Evolutionary conservation across 2,329 filamentous ascomycete genomes (phyloP).

Genomic region (Penicillium sp.): DNA sequence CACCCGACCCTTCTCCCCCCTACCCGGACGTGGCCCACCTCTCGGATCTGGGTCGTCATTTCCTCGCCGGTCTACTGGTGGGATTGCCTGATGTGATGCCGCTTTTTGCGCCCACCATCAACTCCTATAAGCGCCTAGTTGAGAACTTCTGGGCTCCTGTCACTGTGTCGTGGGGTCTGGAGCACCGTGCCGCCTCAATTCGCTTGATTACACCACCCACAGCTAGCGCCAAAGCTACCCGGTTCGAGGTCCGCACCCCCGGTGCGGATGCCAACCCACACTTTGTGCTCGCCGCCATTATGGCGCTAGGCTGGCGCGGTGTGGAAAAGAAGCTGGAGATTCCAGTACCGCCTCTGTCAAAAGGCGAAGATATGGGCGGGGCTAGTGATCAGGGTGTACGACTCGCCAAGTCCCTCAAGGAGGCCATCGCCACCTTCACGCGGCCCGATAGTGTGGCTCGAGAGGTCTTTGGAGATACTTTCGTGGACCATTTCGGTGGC

Average conservation of each 20-base stretch:
- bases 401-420: conserved; percentile 76
- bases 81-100: conserved; percentile 96
- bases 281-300: conserved; percentile 76
- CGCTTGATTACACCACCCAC: conserved; percentile 85
- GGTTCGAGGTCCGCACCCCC: conserved; percentile 86
- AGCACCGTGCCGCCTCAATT: conserved; percentile 88
- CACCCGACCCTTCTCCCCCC: conserved; percentile 62
- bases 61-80: conserved; percentile 82
- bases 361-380: conserved; percentile 75
- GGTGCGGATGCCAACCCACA: conserved; percentile 93
- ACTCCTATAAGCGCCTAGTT: conserved; percentile 95
- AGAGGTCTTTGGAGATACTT: conserved; percentile 87
- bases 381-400: conserved; percentile 64
- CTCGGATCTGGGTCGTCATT: conserved; percentile 84
- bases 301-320: conserved; percentile 84
- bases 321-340: conserved; percentile 89
- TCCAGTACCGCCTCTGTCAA: conserved; percentile 72
- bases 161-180: conserved; percentile 92
- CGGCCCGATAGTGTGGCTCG: conserved; percentile 76
- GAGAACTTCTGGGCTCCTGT: conserved; percentile 99
- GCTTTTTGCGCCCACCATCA: conserved; percentile 85
- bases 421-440: conserved; percentile 75
- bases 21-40: conserved; percentile 73
- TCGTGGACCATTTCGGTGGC: conserved; percentile 92
- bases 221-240: conserved; percentile 73